Percentiles rank a stretch among this genome's conserved stretches.
phyloP scores from a whole-genome alignment of 2,329 filamentous ascomycete species.

The Venturia nashicola region DNA sequence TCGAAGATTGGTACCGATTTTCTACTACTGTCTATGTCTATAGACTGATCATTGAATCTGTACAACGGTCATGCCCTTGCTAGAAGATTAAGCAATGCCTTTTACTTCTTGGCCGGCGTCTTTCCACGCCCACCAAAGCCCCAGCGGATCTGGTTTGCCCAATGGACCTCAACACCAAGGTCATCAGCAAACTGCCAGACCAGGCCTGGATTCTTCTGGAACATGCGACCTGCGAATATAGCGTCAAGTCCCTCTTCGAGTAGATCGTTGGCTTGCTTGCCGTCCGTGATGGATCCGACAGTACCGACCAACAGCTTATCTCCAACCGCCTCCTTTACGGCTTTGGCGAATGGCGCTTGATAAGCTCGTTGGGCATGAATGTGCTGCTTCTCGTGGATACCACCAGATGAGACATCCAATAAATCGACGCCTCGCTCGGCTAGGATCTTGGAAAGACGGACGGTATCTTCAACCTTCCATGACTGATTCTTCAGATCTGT shows the following conservation, averaged over 20 bases:
- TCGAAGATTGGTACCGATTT: too few species aligned
- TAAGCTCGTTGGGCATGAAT: constrained; percentile 52
- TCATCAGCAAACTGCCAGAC: constrained; percentile 62
- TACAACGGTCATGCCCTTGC: too few species aligned
- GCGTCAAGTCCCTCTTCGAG: constrained; percentile 49
- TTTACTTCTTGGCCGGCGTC: constrained; percentile 13
- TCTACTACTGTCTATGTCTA: too few species aligned
- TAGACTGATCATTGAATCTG: too few species aligned
- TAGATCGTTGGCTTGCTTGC: constrained; percentile 54
- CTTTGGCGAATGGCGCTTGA: constrained; percentile 61
- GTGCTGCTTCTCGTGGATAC: constrained; percentile 51
- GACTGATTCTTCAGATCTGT: constrained; percentile 41
- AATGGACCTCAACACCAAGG: constrained; percentile 56
- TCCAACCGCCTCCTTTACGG: constrained; percentile 61
- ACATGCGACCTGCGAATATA: constrained; percentile 62
- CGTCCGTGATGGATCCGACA: constrained; percentile 62
- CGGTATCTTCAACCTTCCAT: constrained; percentile 56
- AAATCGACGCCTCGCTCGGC: constrained; percentile 67
- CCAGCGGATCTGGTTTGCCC: constrained; percentile 61
- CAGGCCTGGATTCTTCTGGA: constrained; percentile 71
- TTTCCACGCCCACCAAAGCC: constrained; percentile 39
- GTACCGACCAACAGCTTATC: constrained; percentile 58
- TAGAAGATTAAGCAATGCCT: too few species aligned
- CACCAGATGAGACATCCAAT: constrained; percentile 69
- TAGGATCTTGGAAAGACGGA: constrained; percentile 52